phyloP scores from a whole-genome alignment of 208 protist genomes.

The Strigomonas culicis region DNA sequence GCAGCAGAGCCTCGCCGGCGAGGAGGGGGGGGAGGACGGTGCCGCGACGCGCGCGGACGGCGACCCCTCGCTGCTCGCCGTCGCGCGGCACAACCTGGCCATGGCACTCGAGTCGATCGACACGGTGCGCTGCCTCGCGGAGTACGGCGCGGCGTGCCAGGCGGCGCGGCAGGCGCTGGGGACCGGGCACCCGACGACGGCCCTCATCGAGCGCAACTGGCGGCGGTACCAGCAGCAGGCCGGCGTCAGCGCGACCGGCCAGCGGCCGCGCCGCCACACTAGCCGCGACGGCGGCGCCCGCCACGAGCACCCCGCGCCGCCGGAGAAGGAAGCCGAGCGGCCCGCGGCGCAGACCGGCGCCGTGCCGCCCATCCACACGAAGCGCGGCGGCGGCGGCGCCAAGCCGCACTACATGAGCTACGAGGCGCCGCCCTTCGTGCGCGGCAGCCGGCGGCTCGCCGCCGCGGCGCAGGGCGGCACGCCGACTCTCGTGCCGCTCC shows the following conservation, averaged over 20 bases:
- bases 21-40: background rate
- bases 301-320: too few species aligned
- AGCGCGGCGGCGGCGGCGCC: background rate
- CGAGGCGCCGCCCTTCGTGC: too few species aligned
- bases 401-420: too few species aligned
- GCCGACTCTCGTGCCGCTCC: background rate
- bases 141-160: conserved; percentile 66
- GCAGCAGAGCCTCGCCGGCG: background rate
- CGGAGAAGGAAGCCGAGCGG: too few species aligned
- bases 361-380: too few species aligned
- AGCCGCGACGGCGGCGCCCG: too few species aligned
- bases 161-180: conserved; percentile 44
- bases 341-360: too few species aligned
- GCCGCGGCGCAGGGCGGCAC: background rate
- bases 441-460: too few species aligned
- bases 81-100: conserved; percentile 90
- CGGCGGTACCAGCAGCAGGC: conserved; percentile 30
- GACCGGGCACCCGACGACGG: conserved; percentile 44
- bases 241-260: background rate
- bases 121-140: conserved; percentile 47
- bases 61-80: conserved; percentile 72
- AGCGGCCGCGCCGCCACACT: conserved; percentile 1
- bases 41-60: background rate
- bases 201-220: conserved; percentile 70
- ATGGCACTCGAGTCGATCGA: conserved; percentile 86